Base-by-base conservation (phyloP, 164 flowering plant species). In the Cinnamomum chago region DNA sequence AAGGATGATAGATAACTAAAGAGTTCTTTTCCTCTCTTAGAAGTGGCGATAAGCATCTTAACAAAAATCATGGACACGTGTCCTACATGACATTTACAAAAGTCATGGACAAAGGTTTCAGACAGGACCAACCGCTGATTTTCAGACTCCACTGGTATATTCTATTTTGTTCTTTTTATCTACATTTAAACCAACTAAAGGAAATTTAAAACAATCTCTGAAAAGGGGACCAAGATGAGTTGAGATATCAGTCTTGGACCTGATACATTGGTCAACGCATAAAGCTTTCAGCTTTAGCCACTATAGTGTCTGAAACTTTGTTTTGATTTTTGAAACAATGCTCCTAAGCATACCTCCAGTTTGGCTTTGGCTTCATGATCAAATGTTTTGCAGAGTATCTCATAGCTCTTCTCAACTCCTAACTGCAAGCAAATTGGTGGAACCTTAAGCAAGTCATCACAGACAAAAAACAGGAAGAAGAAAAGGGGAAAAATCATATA, bases 351-450 rank as follows among this genome's bases (percentile, higher is more conserved):
- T 84, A 90, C 92, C 92, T 90, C 92, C 73, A 95, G 75, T 33
- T 71, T 75, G 67, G 84, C 79, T 84, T 85, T 88, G 33, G 95
- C 90, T 76, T 90, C 92, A 50, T 75, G 58, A 78, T 82, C 83
- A 80, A 93, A 90, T 79, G 90, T 72, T 83, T 90, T 95, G 79
- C 97, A 91, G 60, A 95, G 97, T 78, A 95, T 93, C 79, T 93
- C 99, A 76, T 95, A 95, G 68, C 79, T 90, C 82, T 79, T 87
- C 79, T 84, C 83, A 68, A 23, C 40, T 75, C 91, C 90, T 33
- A 83, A 74, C 97, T 92, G 92, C 83, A 83, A 55, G 33, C 28
- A 77, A 72, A 50, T 22, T n/a, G 17, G 27, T 10, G 22, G 65
- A 65, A 4, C 23, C 22, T 65, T 28, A 25, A 51, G 23, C 5